phyloP scores from a whole-genome alignment of 1,139 yeast species.

The Kurtzmaniella quercitrusa region DNA sequence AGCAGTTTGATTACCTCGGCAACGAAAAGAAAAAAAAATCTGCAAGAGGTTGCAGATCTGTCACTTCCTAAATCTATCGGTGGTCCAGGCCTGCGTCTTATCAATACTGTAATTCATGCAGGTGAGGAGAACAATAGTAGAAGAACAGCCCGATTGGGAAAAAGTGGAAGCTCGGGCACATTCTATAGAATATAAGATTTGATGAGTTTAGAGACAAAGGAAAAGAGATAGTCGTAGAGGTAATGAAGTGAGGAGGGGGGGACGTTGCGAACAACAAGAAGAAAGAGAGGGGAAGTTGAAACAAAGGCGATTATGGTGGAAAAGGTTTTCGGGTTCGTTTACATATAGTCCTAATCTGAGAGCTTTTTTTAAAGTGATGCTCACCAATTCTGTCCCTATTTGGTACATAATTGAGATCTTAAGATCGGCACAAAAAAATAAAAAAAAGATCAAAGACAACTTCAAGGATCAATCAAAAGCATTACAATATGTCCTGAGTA shows the following conservation, averaged over 20 bases:
- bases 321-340: no score
- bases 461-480: no score
- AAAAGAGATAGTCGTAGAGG: no score
- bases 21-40: neutral
- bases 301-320: neutral
- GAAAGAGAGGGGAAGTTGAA: neutral
- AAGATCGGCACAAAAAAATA: no score
- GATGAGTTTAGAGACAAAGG: neutral
- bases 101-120: neutral
- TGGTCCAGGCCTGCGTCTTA: constrained; percentile 1
- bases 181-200: neutral
- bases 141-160: neutral
- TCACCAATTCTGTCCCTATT: no score
- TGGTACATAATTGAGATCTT: no score
- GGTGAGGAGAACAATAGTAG: neutral
- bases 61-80: neutral
- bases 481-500: no score
- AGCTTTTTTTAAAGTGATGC: no score
- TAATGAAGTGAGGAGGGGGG: neutral
- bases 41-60: constrained; percentile 1
- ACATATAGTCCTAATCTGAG: no score
- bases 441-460: no score
- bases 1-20: neutral
- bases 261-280: neutral
- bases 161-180: neutral